Base-by-base conservation (phyloP, 2,329 filamentous ascomycete species). In the Corynespora cassiicola region DNA sequence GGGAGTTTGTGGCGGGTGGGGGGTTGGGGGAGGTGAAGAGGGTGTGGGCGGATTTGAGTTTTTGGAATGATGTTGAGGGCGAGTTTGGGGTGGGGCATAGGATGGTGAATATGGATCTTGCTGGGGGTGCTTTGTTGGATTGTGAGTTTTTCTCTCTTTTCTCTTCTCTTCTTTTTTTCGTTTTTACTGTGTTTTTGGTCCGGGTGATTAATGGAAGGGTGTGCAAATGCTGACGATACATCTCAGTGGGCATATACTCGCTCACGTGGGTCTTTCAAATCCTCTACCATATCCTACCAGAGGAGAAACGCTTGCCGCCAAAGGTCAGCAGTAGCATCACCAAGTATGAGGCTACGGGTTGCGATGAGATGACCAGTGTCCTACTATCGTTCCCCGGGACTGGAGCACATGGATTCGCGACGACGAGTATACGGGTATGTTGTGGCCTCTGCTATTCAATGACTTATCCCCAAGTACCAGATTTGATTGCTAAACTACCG, bases 241-340 rank as follows among this genome's bases (percentile, higher is more conserved):
- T n/a, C n/a, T n/a, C n/a, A 63, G 69, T 95, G 42, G 89, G 89
- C 44, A 85, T 95, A 66, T 95, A 95, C 74, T 81, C 87, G 29
- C 71, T 95, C 40, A 92, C 88, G 19, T 95, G 89, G 89, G 77
- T 90, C 21, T 92, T 90, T 77, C 88, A 92, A 70, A 84, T 84
- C 31, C 77, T 94, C 18, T 94, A 94, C 69, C 86, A 89, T 63
- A 79, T 86, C 5, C 84, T 90, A 54, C 76, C 83, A 4, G 14
- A 18, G 8, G 10, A 74, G 56, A 9, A 63, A 70, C 7, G 88
- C 54, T 79, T 86, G 63, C 57, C 76, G 1, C 89, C 89, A 88
- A 5, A 75, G 70, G 15, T 90, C 3, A 70, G 81, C 5, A 77
- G 82, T 1, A 78, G 85, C 38, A 60, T 69, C 2, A 79, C 88